Base-by-base conservation (phyloP, 73 alveolate genomes). In the Symbiodinium natans region DNA sequence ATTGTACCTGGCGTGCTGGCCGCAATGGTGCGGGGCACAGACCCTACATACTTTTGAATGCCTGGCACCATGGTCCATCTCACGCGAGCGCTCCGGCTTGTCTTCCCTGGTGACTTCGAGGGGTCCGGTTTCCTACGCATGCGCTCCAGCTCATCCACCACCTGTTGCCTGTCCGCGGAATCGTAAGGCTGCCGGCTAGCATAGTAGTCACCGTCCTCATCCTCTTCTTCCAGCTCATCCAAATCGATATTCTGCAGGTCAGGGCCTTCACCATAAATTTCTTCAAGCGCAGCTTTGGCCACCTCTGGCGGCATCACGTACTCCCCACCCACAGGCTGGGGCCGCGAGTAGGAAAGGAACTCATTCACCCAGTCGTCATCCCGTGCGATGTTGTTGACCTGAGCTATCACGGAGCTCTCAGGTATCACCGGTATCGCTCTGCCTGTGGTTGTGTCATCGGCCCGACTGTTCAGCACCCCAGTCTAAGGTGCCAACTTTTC, bases 311-410 rank as follows among this genome's bases (percentile, higher is more conserved):
- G 97, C 97, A 90, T 90, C 75, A 90, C 46, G 77, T 56, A 90
- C 88, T 90, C 97, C 33, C 97, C 97, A n/a, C 97, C 97, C 38
- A 90, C 97, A 3, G 97, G 97, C 88, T 41, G 75, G 1, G 97
- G 97, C 88, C 97, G 82, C 13, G 97, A 90, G 54, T 38, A 90
- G 15, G 97, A 90, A 3, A 90, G 87, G 41, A 90, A 90, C 31
- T 90, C 97, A 34, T 90, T 90, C n/a, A 90, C 97, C 97, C 97
- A 90, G 48, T 84, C 97, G 34, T 90, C 97, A 29, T 73, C 84
- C 84, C 25, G 17, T 42, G 84, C 84, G 41, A 73, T n/a, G 84
- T 27, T n/a, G 84, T 73, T n/a, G 43, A n/a, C 84, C 84, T 73
- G 42, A n/a, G 41, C 84, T 11, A 15, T n/a, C 84, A 73, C 25